phyloP scores from a whole-genome alignment of 805 yeast genomes.

The Candida insectalens region DNA sequence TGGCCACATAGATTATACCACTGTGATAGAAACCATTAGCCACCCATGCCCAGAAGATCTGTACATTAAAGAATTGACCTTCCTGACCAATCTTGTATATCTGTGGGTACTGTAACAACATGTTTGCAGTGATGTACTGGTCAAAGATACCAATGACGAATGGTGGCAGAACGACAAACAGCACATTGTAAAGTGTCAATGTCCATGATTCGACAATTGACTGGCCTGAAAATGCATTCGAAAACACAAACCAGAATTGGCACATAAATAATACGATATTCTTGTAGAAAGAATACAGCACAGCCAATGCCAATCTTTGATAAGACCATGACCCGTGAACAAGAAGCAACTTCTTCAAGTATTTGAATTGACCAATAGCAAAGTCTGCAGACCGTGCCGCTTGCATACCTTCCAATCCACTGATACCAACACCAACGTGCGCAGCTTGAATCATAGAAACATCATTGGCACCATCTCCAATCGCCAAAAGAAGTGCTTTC shows the following conservation, averaged over 20 bases:
- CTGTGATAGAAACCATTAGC: slow-evolving; percentile 93
- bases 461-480: slow-evolving; percentile 99
- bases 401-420: slow-evolving; percentile 99
- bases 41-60: slow-evolving; percentile 97
- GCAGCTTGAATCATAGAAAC: slow-evolving; percentile 99
- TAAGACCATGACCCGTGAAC: slow-evolving; percentile 99
- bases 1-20: slow-evolving; percentile 68
- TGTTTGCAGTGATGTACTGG: slow-evolving; percentile 86
- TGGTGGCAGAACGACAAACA: slow-evolving; percentile 93
- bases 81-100: slow-evolving; percentile 84
- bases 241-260: slow-evolving; percentile 95
- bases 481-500: slow-evolving; percentile 62
- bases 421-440: slow-evolving; percentile 97
- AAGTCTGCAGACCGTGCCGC: slow-evolving; percentile 98
- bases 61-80: slow-evolving; percentile 80
- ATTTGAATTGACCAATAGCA: slow-evolving; percentile 92
- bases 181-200: slow-evolving; percentile 86
- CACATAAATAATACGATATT: slow-evolving; percentile 95
- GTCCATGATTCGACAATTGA: slow-evolving; percentile 98
- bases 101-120: slow-evolving; percentile 87
- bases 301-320: slow-evolving; percentile 87
- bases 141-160: slow-evolving; percentile 94
- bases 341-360: slow-evolving; percentile 66
- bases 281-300: slow-evolving; percentile 90
- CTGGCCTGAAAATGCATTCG: slow-evolving; percentile 90